Evolutionary conservation across 1,284 basidiomycete genomes (phyloP), one percentile per base, ranked within the genome.

Genomic region (Tilletia horrida): DNA sequence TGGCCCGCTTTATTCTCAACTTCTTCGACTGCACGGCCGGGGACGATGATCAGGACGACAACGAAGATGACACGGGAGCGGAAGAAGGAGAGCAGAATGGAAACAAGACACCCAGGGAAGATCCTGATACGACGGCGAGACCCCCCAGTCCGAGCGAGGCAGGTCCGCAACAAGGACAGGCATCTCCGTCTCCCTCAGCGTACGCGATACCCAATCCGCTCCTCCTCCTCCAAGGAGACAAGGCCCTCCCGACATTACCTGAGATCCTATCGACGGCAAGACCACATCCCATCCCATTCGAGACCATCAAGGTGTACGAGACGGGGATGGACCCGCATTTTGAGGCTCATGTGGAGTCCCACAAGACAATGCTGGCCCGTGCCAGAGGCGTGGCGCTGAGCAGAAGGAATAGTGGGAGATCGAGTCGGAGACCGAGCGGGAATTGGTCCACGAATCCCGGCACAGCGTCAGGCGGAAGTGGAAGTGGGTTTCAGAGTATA

Each of bases 221-320:
- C 2, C 74, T 81, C 18, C 71, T 77, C 55, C 69, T 81, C n/a
- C 71, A 75, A 16, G 79, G 79, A 35, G 76, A 79, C 68, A 81
- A 79, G 69, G 73, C 73, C 47, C 70, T 72, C 0, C 66, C 71
- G 23, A 71, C 71, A 6, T 69, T 81, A 8, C 72, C 70, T 18
- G 70, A 76, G 27, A 68, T 74, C 45, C 70, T 81, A 3, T 31
- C 62, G 7, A 67, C 69, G 3, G 69, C 70, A 3, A 61, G 47
- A 1, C 73, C 40, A 48, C 25, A 48, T 14, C 73, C 71, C 3
- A 67, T 77, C 35, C 71, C 69, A 1, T 64, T 72, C 9, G 73
- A 79, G 50, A 68, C 72, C 47, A 67, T 77, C 13, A 69, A 72
- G 16, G 79, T 81, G 21, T 81, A 81, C 68, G 73, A 73, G 62